Evolutionary conservation across 805 yeast species (phyloP), one percentile per base, ranked within the genome.

Genomic region (Yarrowia porcina): DNA sequence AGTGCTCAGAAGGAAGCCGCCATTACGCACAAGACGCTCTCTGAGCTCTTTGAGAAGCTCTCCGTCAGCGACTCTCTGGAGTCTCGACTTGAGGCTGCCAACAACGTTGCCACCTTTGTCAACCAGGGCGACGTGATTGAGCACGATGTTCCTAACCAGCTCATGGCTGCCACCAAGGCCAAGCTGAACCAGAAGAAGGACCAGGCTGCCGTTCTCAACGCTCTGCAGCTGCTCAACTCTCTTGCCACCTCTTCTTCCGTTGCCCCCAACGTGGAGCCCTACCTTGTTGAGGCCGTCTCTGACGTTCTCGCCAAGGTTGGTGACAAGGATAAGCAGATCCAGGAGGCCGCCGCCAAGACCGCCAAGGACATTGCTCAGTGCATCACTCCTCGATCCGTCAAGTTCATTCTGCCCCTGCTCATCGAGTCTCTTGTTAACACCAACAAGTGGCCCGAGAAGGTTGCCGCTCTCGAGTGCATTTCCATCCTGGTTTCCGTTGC

Each of bases 371-470:
- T 94, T 70, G 84, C 96, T 69, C 77, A 80, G 70, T 85, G 96
- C 72, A 79, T 90, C 79, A 90, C 96, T 77, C 99, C 99, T 75
- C 84, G 86, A 69, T 87, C 98, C 69, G 85, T 94, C 81, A 94
- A 94, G 87, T 85, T 88, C 70, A 75, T 92, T 73, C 84, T 94
- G 76, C 97, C 97, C 70, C 83, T 82, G 75, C 79, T 94, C 74
- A 82, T 90, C 71, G 76, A 77, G 66, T 79, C 87, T 78, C 83
- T 94, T 73, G 75, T 82, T 64, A 71, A 79, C 75, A 84, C 87
- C 83, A 74, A 71, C 75, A 94, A 94, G 83, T 94, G 99, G 99
- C 92, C 92, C 74, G 98, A 93, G 84, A 94, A 94, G 87, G 88
- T 87, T 74, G 89, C 97, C 71, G 82, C 92, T 73, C 83, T 94